A percentile compares a stretch with the other conserved stretches of the same genome.
These are phyloP conservation scores for Agaricus blazei DNA, from an alignment of 768 basidiomycete genomes.

Conservation along the genomic window DNA sequence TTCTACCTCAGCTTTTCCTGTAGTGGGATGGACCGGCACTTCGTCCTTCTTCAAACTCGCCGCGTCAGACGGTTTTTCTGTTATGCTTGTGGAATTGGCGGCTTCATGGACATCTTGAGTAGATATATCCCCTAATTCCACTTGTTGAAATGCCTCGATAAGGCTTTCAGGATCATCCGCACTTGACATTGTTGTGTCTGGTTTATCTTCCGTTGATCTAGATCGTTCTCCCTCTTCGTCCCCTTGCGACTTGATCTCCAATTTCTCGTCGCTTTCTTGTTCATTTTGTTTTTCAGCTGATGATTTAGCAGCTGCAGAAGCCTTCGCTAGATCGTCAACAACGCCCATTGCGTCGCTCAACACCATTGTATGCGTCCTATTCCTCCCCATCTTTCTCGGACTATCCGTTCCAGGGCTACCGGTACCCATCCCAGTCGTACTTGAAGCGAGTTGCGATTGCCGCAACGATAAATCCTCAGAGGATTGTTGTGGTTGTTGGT, in stretches of 20 bases:
- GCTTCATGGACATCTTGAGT: no score
- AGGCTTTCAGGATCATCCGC: no score
- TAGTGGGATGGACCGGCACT: no score
- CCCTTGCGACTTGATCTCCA: neutral
- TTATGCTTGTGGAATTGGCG: no score
- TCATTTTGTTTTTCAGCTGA: conserved; percentile 8
- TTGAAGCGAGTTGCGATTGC: conserved; percentile 9
- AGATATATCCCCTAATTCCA: no score
- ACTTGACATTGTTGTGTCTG: no score
- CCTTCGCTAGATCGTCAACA: conserved; percentile 27
- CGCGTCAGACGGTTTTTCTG: no score
- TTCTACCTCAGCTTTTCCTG: no score
- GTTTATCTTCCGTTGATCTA: no score
- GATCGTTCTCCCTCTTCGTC: no score
- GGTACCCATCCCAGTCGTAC: neutral
- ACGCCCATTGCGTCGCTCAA: conserved; percentile 39
- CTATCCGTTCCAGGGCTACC: conserved; percentile 17
- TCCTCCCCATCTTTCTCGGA: conserved; percentile 45
- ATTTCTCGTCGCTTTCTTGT: conserved; percentile 13
- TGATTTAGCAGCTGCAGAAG: neutral
- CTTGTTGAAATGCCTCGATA: no score
- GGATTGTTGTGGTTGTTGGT: conserved; percentile 1
- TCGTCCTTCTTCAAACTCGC: no score
- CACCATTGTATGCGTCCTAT: conserved; percentile 73
- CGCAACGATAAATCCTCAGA: neutral